Percentiles rank a stretch among this genome's conserved stretches.
phyloP scores from a whole-genome alignment of 148 eudicot genomes.

The Cornus florida region DNA sequence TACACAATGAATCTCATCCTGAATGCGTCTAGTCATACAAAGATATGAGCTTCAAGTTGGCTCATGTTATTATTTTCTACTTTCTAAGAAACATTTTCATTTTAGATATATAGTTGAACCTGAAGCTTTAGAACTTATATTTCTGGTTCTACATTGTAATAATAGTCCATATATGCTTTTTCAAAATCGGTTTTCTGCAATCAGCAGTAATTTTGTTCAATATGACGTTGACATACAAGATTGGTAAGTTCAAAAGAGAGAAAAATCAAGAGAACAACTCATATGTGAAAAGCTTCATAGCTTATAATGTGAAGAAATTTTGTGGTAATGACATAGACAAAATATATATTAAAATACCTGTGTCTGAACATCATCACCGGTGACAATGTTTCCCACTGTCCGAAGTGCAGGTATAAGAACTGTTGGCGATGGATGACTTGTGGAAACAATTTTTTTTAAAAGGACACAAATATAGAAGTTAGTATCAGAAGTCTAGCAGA shows the following conservation, averaged over 20 bases:
- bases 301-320: neutral
- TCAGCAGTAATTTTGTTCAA: neutral
- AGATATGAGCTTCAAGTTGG: too few relatives aligned
- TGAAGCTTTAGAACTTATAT: neutral
- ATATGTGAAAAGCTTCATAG: neutral
- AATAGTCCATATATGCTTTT: neutral
- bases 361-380: slow-evolving; percentile 51
- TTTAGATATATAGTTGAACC: neutral
- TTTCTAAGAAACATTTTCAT: neutral
- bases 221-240: neutral
- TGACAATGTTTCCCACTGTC: slow-evolving; percentile 51
- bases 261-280: neutral
- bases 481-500: slow-evolving; percentile 11
- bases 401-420: slow-evolving; percentile 54
- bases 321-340: neutral
- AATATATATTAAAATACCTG: slow-evolving; percentile 24
- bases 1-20: too few relatives aligned
- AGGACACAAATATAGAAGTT: slow-evolving; percentile 1
- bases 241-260: neutral
- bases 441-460: too few relatives aligned
- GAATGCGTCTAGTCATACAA: too few relatives aligned
- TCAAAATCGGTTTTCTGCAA: neutral
- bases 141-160: neutral
- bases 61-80: too few relatives aligned
- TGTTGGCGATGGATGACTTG: slow-evolving; percentile 47